Percentiles rank a stretch among this genome's conserved stretches.
Conservation (phyloP, 352 stramenopile genomes). For the Phytophthora colocasiae region DNA sequence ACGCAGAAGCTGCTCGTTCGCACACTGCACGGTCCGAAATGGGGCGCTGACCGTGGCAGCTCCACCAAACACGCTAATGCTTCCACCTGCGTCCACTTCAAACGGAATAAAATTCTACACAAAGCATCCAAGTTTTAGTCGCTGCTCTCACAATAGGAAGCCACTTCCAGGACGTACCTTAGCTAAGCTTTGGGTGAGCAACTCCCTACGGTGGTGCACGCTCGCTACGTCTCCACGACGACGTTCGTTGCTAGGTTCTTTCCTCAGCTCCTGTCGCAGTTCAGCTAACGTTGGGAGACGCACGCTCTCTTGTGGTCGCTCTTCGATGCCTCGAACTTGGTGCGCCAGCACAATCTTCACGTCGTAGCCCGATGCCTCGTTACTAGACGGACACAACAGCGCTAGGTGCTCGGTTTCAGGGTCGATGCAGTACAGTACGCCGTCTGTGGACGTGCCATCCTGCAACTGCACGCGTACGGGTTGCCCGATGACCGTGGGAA, state of each 20-base stretch:
- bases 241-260: background rate
- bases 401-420: conserved; percentile 62
- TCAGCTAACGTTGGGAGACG: conserved; percentile 21
- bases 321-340: conserved; percentile 25
- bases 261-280: conserved; percentile 20
- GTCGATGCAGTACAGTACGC: conserved; percentile 66
- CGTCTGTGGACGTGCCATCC: conserved; percentile 44
- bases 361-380: conserved; percentile 15
- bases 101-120: conserved; percentile 35
- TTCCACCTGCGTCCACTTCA: conserved; percentile 21
- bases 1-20: conserved; percentile 60
- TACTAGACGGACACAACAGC: conserved; percentile 29
- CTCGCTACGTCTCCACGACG: conserved; percentile 5
- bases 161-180: conserved; percentile 19
- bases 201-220: conserved; percentile 12
- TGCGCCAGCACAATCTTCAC: conserved; percentile 51
- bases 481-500: conserved; percentile 42
- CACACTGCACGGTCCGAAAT: conserved; percentile 42
- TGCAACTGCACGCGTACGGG: conserved; percentile 44
- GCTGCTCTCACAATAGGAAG: too few relatives aligned
- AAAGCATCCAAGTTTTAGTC: background rate
- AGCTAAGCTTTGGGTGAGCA: conserved; percentile 25
- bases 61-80: conserved; percentile 51
- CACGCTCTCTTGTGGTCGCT: conserved; percentile 13
- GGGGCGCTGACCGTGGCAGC: conserved; percentile 51